Evolutionary conservation across 179 eudicot species (phyloP).

Genomic region (Spinacia oleracea): DNA sequence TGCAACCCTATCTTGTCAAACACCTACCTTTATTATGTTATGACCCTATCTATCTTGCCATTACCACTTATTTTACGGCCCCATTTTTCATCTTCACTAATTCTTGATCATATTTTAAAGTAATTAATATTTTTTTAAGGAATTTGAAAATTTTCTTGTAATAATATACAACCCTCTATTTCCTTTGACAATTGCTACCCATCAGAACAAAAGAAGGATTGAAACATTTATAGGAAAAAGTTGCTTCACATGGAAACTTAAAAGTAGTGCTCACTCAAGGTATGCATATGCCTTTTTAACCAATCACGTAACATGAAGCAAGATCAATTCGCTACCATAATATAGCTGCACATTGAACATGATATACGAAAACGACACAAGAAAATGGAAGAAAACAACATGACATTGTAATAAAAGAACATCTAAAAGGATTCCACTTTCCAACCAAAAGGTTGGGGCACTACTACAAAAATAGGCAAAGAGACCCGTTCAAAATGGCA

Average conservation of each 20-base stretch:
- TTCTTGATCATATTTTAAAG: background rate
- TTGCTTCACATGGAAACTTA: background rate
- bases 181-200: background rate
- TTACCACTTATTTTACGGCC: background rate
- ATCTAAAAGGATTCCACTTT: too few relatives aligned
- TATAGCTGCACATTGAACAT: too few relatives aligned
- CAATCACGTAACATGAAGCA: background rate
- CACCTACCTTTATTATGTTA: conserved; percentile 5
- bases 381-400: too few relatives aligned
- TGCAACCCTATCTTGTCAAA: too few relatives aligned
- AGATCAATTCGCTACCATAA: too few relatives aligned
- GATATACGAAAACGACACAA: too few relatives aligned
- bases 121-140: too few relatives aligned
- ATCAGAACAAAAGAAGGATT: background rate
- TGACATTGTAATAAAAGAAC: too few relatives aligned
- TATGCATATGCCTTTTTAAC: background rate
- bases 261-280: background rate
- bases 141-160: background rate
- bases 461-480: too few relatives aligned
- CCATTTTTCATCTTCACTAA: background rate
- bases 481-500: too few relatives aligned
- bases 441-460: too few relatives aligned
- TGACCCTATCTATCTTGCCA: background rate
- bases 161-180: background rate
- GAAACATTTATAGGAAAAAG: background rate